Percentiles rank a stretch among this genome's conserved stretches.
These are phyloP conservation scores for Citeromyces siamensis DNA, from an alignment of 1,139 yeast species.

Conservation along the genomic window DNA sequence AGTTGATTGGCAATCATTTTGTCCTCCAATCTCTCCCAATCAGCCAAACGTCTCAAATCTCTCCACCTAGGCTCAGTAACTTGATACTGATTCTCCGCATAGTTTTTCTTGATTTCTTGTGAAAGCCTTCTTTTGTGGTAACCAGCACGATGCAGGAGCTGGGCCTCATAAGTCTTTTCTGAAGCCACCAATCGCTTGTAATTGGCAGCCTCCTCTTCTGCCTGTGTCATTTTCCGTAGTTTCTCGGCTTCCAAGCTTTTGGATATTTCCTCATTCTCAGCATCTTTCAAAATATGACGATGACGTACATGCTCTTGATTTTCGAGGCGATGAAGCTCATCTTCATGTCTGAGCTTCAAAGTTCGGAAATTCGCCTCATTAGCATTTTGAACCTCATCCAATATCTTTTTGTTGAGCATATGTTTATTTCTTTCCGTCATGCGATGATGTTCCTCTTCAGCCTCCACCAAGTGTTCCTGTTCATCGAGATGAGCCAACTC, in stretches of 20 bases:
- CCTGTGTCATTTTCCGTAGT: not conserved
- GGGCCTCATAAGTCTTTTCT: conserved; percentile 2
- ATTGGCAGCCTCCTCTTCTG: conserved; percentile 6
- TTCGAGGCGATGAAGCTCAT: not conserved
- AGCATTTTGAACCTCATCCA: conserved; percentile 67
- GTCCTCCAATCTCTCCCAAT: not conserved
- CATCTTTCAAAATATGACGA: not conserved
- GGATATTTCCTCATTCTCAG: not conserved
- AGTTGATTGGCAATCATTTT: conserved; percentile 3
- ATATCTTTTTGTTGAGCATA: not conserved
- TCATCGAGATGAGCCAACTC: not conserved
- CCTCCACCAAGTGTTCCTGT: not conserved
- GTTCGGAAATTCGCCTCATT: conserved; percentile 96
- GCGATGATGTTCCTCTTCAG: not conserved
- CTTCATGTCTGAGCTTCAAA: conserved; percentile 33
- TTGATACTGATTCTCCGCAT: no score
- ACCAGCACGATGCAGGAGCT: conserved; percentile 1
- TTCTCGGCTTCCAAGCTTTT: not conserved
- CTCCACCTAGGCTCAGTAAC: not conserved
- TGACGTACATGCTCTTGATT: not conserved
- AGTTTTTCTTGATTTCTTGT: not conserved
- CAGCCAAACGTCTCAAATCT: not conserved
- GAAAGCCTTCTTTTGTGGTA: conserved; percentile 1
- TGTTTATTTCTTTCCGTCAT: not conserved
- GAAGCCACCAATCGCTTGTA: conserved; percentile 6